These are phyloP conservation scores for Salix purpurea DNA, from an alignment of 345 rosid species.

Conservation along the genomic window DNA sequence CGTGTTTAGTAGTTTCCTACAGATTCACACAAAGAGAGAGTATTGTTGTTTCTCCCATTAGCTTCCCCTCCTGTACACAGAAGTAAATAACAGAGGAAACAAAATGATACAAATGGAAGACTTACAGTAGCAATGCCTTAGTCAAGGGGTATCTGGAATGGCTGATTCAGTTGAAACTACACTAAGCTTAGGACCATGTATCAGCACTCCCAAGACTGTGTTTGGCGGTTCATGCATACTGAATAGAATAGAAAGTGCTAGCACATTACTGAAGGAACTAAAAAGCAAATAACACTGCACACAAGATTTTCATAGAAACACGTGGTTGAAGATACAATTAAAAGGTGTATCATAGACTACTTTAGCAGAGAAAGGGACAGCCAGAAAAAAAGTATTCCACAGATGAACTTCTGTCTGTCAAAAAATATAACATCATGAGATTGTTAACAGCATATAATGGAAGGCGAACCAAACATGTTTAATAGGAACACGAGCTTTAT, in stretches of 20 bases:
- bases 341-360: neutral
- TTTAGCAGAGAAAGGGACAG: neutral
- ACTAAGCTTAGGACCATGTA: neutral
- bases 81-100: neutral
- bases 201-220: neutral
- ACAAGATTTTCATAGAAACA: neutral
- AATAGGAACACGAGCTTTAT: neutral
- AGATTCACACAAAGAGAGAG: no score
- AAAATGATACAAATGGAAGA: neutral
- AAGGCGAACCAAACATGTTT: neutral
- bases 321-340: neutral
- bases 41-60: no score
- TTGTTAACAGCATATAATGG: neutral
- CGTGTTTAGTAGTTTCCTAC: no score
- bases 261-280: neutral
- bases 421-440: neutral
- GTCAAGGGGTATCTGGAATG: neutral
- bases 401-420: neutral
- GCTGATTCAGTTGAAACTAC: neutral
- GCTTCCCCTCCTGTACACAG: conserved; percentile 64
- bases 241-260: neutral
- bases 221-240: neutral
- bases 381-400: neutral
- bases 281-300: neutral
- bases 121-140: neutral